Conservation (phyloP, 148 eudicot genomes). For the Bassia scoparia region DNA sequence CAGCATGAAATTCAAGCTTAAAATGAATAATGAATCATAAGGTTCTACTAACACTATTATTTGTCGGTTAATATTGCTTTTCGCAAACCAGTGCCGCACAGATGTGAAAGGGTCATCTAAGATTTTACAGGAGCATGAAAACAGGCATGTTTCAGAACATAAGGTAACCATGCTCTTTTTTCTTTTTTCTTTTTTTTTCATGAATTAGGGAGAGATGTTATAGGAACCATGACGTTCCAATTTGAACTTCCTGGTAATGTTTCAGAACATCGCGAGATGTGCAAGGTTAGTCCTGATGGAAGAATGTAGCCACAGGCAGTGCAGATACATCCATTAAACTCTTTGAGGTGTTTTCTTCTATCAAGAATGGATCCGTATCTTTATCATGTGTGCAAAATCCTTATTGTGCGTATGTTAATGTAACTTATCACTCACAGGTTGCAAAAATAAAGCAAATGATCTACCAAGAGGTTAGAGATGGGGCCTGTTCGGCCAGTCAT, state of each 20-base stretch:
- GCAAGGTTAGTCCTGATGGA: conserved; percentile 89
- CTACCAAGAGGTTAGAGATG: conserved; percentile 68
- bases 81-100: conserved; percentile 41
- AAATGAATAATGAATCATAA: too few species aligned
- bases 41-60: too few species aligned
- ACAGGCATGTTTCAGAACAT: conserved; percentile 77
- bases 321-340: conserved; percentile 85
- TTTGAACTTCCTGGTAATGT: conserved; percentile 15
- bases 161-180: conserved; percentile 39
- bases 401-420: not conserved
- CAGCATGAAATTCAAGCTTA: not conserved
- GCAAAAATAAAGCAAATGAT: conserved; percentile 78
- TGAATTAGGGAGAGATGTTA: not conserved
- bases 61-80: conserved; percentile 11
- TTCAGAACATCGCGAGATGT: conserved; percentile 77
- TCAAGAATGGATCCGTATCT: not conserved
- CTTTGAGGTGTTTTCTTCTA: conserved; percentile 51
- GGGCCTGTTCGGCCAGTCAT: conserved; percentile 74
- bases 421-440: conserved; percentile 35
- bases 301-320: conserved; percentile 83
- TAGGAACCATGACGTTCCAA: conserved; percentile 4
- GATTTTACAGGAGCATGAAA: conserved; percentile 63
- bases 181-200: not conserved
- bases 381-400: not conserved
- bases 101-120: conserved; percentile 65